A percentile compares a stretch with the other conserved stretches of the same genome.
Evolutionary conservation across 257 asterid genomes (phyloP).

Genomic region (Nicotiana noctiflora): DNA sequence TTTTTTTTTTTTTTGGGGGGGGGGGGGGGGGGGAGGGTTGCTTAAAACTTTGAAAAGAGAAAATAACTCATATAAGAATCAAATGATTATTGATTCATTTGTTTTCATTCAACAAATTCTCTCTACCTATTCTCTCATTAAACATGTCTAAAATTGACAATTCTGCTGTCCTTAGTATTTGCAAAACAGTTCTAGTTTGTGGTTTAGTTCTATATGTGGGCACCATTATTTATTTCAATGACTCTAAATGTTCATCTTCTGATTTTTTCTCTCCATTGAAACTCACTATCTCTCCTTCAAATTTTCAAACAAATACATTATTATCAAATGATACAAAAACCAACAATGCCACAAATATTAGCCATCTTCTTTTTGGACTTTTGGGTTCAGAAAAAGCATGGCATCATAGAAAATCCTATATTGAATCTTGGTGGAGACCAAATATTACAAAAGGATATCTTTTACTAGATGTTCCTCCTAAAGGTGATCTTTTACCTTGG

Average conservation of each 20-base stretch:
- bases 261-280: background rate
- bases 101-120: background rate
- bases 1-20: no score
- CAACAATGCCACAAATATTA: conserved; percentile 9
- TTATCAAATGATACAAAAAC: background rate
- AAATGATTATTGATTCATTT: background rate
- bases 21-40: background rate
- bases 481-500: conserved; percentile 47
- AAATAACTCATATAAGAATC: background rate
- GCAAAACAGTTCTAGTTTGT: conserved; percentile 2
- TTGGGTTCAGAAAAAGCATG: conserved; percentile 46
- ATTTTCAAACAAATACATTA: conserved; percentile 21
- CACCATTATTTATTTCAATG: background rate
- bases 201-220: background rate
- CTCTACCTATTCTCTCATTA: background rate
- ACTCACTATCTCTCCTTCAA: background rate
- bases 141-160: background rate
- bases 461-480: conserved; percentile 39
- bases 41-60: background rate
- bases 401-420: conserved; percentile 36
- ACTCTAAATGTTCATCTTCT: background rate
- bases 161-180: background rate
- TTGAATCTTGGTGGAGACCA: conserved; percentile 75
- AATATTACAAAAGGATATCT: conserved; percentile 41
- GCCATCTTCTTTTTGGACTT: conserved; percentile 50